Conservation (phyloP, 768 basidiomycete genomes). For the Tricholoma flavovirens region DNA sequence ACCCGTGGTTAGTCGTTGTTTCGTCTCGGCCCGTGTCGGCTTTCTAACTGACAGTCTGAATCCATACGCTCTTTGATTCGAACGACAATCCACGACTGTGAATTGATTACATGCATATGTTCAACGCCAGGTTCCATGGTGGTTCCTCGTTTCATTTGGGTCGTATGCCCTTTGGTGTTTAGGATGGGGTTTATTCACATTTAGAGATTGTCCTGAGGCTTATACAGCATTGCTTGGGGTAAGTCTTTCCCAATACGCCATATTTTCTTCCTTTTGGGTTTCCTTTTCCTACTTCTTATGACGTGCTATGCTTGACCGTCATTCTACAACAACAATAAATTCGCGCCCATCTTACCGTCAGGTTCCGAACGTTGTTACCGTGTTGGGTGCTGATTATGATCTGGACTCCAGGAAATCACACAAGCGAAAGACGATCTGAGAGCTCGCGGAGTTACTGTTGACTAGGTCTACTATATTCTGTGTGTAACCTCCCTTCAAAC, state of each 20-base stretch:
- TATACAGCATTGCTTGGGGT: conserved; percentile 62
- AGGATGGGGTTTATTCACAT: conserved; percentile 68
- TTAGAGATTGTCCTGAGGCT: conserved; percentile 75
- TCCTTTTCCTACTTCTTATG: background rate
- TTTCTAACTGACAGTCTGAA: background rate
- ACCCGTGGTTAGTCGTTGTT: conserved; percentile 46
- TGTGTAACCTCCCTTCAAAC: no score
- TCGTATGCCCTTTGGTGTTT: conserved; percentile 75
- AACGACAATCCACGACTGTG: background rate
- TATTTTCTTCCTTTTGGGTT: no score
- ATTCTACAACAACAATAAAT: no score
- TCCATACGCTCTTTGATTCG: background rate
- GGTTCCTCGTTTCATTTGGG: conserved; percentile 74
- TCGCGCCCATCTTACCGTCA: background rate
- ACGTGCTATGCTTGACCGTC: no score
- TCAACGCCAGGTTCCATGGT: conserved; percentile 68
- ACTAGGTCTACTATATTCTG: conserved; percentile 21
- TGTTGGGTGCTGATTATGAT: conserved; percentile 2
- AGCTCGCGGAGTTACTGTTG: conserved; percentile 52
- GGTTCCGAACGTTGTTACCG: background rate
- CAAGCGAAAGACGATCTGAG: conserved; percentile 48
- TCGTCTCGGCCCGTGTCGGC: background rate
- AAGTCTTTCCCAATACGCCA: no score
- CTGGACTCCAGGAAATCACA: conserved; percentile 45
- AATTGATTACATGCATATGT: background rate